Evolutionary conservation across 108 stramenopile genomes (phyloP).

Genomic region (Schizochytrium sp.): DNA sequence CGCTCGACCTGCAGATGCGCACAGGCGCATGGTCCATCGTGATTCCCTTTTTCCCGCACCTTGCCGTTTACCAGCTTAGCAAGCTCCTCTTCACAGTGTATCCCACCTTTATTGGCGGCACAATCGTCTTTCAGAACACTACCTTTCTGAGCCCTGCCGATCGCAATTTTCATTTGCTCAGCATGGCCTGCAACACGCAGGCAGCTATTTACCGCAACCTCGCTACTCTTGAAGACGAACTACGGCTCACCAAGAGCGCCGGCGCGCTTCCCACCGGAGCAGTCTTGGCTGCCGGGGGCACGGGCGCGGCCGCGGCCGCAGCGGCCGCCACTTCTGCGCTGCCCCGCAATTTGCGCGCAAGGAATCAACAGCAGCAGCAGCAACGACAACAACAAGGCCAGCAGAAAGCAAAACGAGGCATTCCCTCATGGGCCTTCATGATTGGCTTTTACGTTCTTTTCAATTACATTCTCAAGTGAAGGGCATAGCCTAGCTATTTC

Average conservation of each 20-base stretch:
- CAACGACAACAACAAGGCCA: background rate
- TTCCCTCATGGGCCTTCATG: background rate
- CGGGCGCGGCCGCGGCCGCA: background rate
- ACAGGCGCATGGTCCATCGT: background rate
- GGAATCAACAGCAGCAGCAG: background rate
- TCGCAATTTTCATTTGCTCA: background rate
- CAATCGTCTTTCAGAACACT: background rate
- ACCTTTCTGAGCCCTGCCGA: background rate
- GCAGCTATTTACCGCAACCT: background rate
- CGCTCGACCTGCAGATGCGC: background rate
- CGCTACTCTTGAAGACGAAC: background rate
- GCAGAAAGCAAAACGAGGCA: background rate
- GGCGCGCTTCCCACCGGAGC: background rate
- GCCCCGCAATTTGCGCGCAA: constrained; percentile 1
- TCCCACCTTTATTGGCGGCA: constrained; percentile 11
- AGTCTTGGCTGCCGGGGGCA: background rate
- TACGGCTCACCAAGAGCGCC: background rate
- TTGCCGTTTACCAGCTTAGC: background rate
- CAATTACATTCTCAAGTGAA: background rate
- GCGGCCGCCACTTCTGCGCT: background rate
- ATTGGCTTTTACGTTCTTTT: background rate
- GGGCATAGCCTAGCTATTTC: background rate
- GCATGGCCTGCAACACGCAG: background rate
- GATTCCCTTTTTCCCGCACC: background rate
- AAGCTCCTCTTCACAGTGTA: background rate